Conservation (phyloP, 192 early-diverging fungal genomes). For the Backusella luteola region DNA sequence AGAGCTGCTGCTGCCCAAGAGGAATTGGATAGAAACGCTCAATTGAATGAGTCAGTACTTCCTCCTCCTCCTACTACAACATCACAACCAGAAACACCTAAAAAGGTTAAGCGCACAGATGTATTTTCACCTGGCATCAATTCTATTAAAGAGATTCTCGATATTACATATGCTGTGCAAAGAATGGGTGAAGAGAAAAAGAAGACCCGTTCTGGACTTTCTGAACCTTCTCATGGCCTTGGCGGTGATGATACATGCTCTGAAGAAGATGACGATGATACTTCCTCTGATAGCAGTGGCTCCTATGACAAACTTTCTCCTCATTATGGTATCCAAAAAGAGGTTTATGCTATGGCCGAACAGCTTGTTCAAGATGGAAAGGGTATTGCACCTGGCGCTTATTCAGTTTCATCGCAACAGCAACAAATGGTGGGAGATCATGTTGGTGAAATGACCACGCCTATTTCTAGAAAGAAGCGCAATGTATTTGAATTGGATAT, state of each 20-base stretch:
- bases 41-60: neutral
- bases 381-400: constrained; percentile 18
- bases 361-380: constrained; percentile 18
- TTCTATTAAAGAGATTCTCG: constrained; percentile 69
- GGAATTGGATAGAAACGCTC: neutral
- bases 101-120: constrained; percentile 46
- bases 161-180: constrained; percentile 75
- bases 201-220: neutral
- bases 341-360: constrained; percentile 29
- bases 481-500: constrained; percentile 44
- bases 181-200: constrained; percentile 68
- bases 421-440: neutral
- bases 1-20: neutral
- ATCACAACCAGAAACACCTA: constrained; percentile 14
- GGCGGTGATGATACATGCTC: constrained; percentile 7
- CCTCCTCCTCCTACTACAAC: neutral
- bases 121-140: constrained; percentile 51
- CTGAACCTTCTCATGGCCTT: constrained; percentile 9
- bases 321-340: constrained; percentile 7
- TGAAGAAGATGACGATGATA: constrained; percentile 18
- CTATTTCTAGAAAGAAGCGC: neutral
- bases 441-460: neutral
- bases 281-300: neutral
- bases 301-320: neutral
- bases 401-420: constrained; percentile 1